phyloP scores from a whole-genome alignment of 2,329 filamentous ascomycete genomes.

The Fusarium compactum region DNA sequence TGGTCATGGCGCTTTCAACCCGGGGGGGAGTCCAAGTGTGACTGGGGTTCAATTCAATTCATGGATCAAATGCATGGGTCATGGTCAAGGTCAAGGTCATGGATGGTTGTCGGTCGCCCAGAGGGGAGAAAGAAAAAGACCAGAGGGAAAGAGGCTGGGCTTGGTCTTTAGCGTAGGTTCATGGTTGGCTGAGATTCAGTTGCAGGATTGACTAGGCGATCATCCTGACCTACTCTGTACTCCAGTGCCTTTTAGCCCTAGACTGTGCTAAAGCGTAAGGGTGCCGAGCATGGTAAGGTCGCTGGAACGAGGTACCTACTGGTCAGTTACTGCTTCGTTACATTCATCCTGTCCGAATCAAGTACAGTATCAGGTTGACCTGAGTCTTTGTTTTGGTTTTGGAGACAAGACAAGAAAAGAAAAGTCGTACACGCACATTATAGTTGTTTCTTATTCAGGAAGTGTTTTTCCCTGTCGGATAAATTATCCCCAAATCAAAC shows the following conservation, averaged over 20 bases:
- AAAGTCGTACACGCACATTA: neutral
- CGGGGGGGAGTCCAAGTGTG: conserved; percentile 30
- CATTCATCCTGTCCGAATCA: conserved; percentile 10
- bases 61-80: conserved; percentile 1
- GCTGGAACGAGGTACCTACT: neutral
- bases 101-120: neutral
- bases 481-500: neutral
- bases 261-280: neutral
- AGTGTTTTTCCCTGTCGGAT: neutral
- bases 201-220: neutral
- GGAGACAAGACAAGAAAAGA: neutral
- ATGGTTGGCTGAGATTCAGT: neutral
- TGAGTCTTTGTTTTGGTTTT: conserved; percentile 18
- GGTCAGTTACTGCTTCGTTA: conserved; percentile 7
- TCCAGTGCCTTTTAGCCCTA: neutral
- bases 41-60: conserved; percentile 8
- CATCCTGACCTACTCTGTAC: neutral
- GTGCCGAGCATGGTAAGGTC: conserved; percentile 12
- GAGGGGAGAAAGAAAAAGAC: neutral
- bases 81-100: neutral
- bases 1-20: conserved; percentile 33
- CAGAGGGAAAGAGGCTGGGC: conserved; percentile 11
- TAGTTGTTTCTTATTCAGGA: neutral
- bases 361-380: conserved; percentile 38
- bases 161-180: neutral